These are phyloP conservation scores for Pseudodiploospora longispora DNA, from an alignment of 2,329 filamentous ascomycete species.

Conservation along the genomic window DNA sequence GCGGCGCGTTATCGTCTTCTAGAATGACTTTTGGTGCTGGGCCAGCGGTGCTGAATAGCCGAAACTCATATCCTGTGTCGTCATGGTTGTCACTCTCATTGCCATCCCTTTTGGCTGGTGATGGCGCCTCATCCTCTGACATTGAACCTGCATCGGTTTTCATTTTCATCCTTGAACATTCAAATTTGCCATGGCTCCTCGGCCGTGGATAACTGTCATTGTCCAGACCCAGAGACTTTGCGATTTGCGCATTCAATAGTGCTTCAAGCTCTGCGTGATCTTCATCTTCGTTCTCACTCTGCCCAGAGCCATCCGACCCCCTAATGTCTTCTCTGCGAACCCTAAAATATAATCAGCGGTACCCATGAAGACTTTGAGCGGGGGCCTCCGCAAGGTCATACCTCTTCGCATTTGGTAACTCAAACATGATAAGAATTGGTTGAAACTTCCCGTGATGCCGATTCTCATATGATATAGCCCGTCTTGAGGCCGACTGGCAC, in stretches of 20 bases:
- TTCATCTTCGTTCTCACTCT: conserved; percentile 19
- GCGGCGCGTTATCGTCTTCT: conserved; percentile 30
- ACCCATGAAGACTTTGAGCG: not conserved
- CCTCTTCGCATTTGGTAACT: conserved; percentile 45
- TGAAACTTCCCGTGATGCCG: too few relatives aligned
- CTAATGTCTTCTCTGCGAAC: conserved; percentile 49
- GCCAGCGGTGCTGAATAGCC: conserved; percentile 44
- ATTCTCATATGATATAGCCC: too few relatives aligned
- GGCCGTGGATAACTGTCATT: conserved; percentile 15
- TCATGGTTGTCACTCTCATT: conserved; percentile 19
- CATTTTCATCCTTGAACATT: too few relatives aligned
- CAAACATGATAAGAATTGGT: conserved; percentile 36
- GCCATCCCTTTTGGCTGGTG: conserved; percentile 5
- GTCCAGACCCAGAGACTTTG: conserved; percentile 34
- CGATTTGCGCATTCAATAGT: conserved; percentile 40
- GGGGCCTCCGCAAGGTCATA: conserved; percentile 13
- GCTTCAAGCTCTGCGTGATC: conserved; percentile 32
- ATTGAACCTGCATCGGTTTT: not conserved
- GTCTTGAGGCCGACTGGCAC: too few relatives aligned
- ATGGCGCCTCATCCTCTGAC: conserved; percentile 1
- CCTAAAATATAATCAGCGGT: conserved; percentile 21
- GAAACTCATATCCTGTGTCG: conserved; percentile 36
- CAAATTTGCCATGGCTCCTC: not conserved
- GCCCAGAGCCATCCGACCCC: conserved; percentile 22
- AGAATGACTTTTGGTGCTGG: conserved; percentile 44